Percentiles rank a stretch among this genome's conserved stretches.
Conservation (phyloP, 352 stramenopile genomes). For the Aphanomyces invadans region DNA sequence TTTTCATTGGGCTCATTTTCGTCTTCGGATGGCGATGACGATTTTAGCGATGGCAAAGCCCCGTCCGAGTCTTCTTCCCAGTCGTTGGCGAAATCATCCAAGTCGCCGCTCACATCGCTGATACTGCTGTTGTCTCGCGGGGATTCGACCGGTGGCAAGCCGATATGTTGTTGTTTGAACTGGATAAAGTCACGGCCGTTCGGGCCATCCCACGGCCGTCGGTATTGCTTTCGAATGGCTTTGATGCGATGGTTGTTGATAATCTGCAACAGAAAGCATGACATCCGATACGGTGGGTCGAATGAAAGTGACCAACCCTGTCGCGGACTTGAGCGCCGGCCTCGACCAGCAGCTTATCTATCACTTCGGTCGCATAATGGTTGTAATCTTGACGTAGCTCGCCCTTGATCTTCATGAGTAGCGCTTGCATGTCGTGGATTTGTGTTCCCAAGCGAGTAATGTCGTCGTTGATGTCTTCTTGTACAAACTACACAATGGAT, state of each 20-base stretch:
- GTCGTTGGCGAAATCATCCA: slow-evolving; percentile 4
- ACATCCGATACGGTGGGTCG: background rate
- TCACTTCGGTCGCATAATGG: slow-evolving; percentile 53
- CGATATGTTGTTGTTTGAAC: slow-evolving; percentile 38
- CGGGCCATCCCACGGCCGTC: slow-evolving; percentile 58
- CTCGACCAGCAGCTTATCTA: slow-evolving; percentile 42
- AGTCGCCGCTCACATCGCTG: slow-evolving; percentile 49
- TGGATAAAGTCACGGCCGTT: slow-evolving; percentile 48
- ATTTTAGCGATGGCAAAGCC: background rate
- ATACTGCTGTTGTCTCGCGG: slow-evolving; percentile 62
- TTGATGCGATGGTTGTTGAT: slow-evolving; percentile 54
- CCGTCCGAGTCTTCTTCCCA: slow-evolving; percentile 1
- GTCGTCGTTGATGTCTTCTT: slow-evolving; percentile 12
- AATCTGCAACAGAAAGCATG: slow-evolving; percentile 26
- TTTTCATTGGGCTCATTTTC: background rate
- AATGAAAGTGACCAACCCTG: slow-evolving; percentile 25
- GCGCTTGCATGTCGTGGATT: background rate
- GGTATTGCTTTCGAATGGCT: slow-evolving; percentile 45
- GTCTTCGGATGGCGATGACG: background rate
- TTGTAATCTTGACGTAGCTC: slow-evolving; percentile 42
- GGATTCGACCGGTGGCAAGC: background rate
- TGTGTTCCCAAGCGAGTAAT: slow-evolving; percentile 1
- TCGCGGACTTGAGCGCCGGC: slow-evolving; percentile 43
- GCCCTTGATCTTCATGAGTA: background rate
- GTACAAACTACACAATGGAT: background rate